A percentile compares a stretch with the other conserved stretches of the same genome.
phyloP scores from a whole-genome alignment of 2,329 filamentous ascomycete species.

The Apiospora marii region DNA sequence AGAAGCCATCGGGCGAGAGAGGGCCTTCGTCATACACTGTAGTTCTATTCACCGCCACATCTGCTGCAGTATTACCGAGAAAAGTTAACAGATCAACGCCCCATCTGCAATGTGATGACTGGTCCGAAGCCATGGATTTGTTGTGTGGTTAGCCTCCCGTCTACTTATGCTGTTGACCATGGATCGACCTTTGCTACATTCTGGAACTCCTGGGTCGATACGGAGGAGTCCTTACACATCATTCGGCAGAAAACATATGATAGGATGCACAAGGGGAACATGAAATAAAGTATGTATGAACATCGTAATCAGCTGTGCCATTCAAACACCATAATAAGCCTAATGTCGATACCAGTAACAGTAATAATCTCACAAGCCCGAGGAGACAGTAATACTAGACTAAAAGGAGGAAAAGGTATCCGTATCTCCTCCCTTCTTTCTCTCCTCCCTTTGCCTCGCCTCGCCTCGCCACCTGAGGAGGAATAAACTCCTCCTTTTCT shows the following conservation, averaged over 20 bases:
- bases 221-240: too few species aligned
- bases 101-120: too few species aligned
- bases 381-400: slow-evolving; percentile 6
- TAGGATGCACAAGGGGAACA: neutral
- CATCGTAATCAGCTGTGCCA: slow-evolving; percentile 20
- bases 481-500: slow-evolving; percentile 16
- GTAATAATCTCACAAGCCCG: slow-evolving; percentile 21
- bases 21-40: neutral
- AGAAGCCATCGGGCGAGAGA: neutral
- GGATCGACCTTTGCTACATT: too few species aligned
- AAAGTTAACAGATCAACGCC: too few species aligned
- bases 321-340: slow-evolving; percentile 19
- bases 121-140: too few species aligned
- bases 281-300: neutral
- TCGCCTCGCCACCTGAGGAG: slow-evolving; percentile 4
- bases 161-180: too few species aligned
- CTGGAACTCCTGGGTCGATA: too few species aligned
- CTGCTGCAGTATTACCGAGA: too few species aligned
- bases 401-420: slow-evolving; percentile 20
- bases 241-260: too few species aligned
- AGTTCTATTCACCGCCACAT: too few species aligned
- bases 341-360: slow-evolving; percentile 18
- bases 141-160: too few species aligned
- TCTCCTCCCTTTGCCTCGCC: neutral
- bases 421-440: neutral